phyloP scores from a whole-genome alignment of 2,329 filamentous ascomycete species.

The Aurifilum marmelostoma region DNA sequence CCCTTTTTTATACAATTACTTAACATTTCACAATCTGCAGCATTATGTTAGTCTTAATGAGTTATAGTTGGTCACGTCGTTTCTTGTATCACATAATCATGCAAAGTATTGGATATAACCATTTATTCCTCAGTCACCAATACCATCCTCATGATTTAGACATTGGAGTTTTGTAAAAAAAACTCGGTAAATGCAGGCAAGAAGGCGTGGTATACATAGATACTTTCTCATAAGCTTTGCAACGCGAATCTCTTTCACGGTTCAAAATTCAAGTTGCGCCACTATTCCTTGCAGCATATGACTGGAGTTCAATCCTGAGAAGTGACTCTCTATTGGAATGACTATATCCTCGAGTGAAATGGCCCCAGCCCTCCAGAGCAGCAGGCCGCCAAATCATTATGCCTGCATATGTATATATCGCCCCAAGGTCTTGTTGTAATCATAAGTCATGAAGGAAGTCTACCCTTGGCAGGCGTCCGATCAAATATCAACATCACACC shows the following conservation, averaged over 20 bases:
- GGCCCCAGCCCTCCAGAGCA: background rate
- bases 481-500: background rate
- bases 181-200: too few relatives aligned
- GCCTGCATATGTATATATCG: background rate
- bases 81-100: too few relatives aligned
- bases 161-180: too few relatives aligned
- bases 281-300: too few relatives aligned
- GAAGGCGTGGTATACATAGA: too few relatives aligned
- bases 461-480: background rate
- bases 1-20: background rate
- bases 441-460: slow-evolving; percentile 1
- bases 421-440: background rate
- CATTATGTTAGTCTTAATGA: background rate
- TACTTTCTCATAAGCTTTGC: background rate
- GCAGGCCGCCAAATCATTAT: background rate
- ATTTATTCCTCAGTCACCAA: too few relatives aligned
- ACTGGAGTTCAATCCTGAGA: background rate
- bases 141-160: too few relatives aligned
- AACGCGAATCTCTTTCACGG: background rate
- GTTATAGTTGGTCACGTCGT: background rate
- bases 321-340: background rate
- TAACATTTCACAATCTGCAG: too few relatives aligned
- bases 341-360: background rate
- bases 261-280: too few relatives aligned
- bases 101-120: too few relatives aligned